Conservation (phyloP, 129 eudicot species). For the Flaveria trinervia region DNA sequence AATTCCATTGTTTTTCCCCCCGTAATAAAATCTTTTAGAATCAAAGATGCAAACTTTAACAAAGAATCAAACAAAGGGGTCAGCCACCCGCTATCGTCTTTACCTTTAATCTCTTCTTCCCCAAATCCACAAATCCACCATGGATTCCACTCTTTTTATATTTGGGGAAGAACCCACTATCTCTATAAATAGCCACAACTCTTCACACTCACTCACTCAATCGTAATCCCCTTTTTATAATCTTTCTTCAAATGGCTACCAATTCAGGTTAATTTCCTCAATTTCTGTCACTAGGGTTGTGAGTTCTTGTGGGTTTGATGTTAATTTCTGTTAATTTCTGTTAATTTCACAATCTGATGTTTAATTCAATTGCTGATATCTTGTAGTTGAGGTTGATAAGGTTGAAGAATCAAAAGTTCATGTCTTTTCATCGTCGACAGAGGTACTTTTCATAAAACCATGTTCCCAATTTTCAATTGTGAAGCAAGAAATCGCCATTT, state of each 20-base stretch:
- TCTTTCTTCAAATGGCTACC: constrained; percentile 29
- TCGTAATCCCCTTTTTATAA: neutral
- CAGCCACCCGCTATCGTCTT: constrained; percentile 46
- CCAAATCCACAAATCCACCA: constrained; percentile 29
- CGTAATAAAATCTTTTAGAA: neutral
- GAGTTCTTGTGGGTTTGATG: no score
- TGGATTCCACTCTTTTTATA: constrained; percentile 24
- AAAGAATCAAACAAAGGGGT: constrained; percentile 33
- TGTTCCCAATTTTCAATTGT: neutral
- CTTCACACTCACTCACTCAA: constrained; percentile 6
- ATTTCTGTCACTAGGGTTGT: neutral
- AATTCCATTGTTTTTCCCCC: neutral
- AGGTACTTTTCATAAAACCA: constrained; percentile 35
- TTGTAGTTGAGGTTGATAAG: constrained; percentile 41
- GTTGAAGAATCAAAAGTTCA: constrained; percentile 56
- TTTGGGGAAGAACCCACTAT: neutral
- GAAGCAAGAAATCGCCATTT: neutral
- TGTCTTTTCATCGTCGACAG: constrained; percentile 63
- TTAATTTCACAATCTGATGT: neutral
- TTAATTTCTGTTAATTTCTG: no score
- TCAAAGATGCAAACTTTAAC: constrained; percentile 6
- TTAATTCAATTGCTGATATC: constrained; percentile 13
- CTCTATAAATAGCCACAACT: constrained; percentile 32
- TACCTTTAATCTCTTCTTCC: constrained; percentile 33
- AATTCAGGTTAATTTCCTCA: constrained; percentile 32